These are phyloP conservation scores for Pneumocystis canis DNA, from an alignment of 1,139 yeast species.

Conservation along the genomic window DNA sequence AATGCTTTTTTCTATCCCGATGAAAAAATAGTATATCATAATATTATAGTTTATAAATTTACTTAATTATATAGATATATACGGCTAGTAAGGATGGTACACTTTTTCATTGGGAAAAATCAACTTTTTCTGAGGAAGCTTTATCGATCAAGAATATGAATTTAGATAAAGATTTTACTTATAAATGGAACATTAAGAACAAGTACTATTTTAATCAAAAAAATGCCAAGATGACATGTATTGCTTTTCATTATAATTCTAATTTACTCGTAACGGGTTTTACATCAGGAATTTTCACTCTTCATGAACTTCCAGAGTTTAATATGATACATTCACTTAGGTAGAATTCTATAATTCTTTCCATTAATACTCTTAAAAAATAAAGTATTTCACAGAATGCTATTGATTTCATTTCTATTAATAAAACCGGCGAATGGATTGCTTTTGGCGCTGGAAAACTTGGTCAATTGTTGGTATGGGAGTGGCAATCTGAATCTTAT, in stretches of 20 bases:
- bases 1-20: constrained; percentile 68
- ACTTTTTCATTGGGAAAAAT: constrained; percentile 78
- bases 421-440: constrained; percentile 86
- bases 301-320: constrained; percentile 76
- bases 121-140: constrained; percentile 18
- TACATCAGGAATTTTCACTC: constrained; percentile 73
- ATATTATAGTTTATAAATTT: not conserved
- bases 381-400: constrained; percentile 79
- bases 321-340: constrained; percentile 59
- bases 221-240: constrained; percentile 55
- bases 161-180: constrained; percentile 27
- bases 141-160: constrained; percentile 24
- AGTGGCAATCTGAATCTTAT: constrained; percentile 97
- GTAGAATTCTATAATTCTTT: not conserved
- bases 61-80: constrained; percentile 34
- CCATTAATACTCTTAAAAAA: not conserved
- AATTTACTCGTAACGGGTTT: constrained; percentile 81
- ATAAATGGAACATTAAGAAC: constrained; percentile 65
- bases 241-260: constrained; percentile 62
- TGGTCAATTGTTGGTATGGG: constrained; percentile 92
- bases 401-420: constrained; percentile 66
- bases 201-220: constrained; percentile 60
- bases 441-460: constrained; percentile 83
- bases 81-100: constrained; percentile 95
- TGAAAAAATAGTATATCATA: constrained; percentile 26